Evolutionary conservation across 1,284 basidiomycete species (phyloP), one percentile per base, ranked within the genome.

Genomic region (Tremellales sp.): DNA sequence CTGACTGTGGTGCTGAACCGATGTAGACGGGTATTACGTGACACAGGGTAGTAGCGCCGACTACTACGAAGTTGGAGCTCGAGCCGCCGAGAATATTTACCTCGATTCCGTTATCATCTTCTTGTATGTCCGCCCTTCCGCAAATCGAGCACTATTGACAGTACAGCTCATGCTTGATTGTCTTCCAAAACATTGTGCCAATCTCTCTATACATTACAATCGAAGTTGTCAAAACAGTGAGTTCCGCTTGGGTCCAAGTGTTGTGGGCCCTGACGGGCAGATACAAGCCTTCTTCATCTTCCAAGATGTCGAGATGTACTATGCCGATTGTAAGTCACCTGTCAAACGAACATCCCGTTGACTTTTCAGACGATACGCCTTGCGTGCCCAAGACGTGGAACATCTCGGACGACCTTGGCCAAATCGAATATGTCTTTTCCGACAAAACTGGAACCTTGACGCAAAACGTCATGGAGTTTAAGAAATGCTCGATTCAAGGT

Each of bases 331-430:
- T 67, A 27, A 55, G 64, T 59, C 6, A 17, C 15, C 13, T 17
- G 12, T 31, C 10, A 10, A 3, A 22, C 12, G 23, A 31, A 21
- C 12, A 25, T 29, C 29, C 42, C 39, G 15, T 47, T 35, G 19
- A 7, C n/a, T n/a, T n/a, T n/a, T n/a, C 45, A 68, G 69, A 86
- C 69, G 85, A 97, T 70, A 86, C 89, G 0, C 79, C 89, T 0
- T 97, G 92, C 62, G 84, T 92, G 3, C 91, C 93, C 37, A 97
- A 97, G 76, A 94, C 90, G 12, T 97, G 93, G 93, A 94, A 93
- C 71, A 94, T 97, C 61, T 94, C 90, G 2, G 93, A 97, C 69
- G 93, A 97, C 73, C 82, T 97, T 1, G 93, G 93, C 23, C 93
- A 97, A 75, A 97, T 97, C 73, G 93, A 96, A 77, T 97, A 97